Evolutionary conservation across 768 basidiomycete genomes (phyloP).

Genomic region (Mycena belliarum): DNA sequence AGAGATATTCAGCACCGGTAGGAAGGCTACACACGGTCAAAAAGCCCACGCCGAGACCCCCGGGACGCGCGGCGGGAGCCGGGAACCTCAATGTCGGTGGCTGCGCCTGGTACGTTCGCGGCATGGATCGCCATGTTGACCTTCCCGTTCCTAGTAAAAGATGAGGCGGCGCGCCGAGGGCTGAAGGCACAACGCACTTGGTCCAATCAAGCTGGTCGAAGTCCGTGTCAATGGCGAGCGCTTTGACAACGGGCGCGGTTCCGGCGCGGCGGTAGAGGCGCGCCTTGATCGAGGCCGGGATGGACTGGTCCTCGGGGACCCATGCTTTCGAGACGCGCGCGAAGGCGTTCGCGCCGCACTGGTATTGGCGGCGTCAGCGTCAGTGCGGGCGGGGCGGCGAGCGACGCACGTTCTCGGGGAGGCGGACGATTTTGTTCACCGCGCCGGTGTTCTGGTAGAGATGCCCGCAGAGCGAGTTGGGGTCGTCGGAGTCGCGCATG

Average conservation of each 20-base stretch:
- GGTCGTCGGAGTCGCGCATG: slow-evolving; percentile 20
- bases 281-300: slow-evolving; percentile 1
- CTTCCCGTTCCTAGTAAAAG: not conserved
- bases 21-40: no score
- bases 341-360: slow-evolving; percentile 16
- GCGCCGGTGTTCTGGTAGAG: slow-evolving; percentile 31
- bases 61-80: not conserved
- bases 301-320: slow-evolving; percentile 12
- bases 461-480: slow-evolving; percentile 28
- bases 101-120: not conserved
- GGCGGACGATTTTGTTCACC: slow-evolving; percentile 34
- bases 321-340: slow-evolving; percentile 14
- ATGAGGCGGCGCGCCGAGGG: no score
- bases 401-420: slow-evolving; percentile 33
- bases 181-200: slow-evolving; percentile 8
- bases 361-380: not conserved
- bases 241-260: slow-evolving; percentile 3
- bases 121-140: slow-evolving; percentile 4
- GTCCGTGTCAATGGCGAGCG: slow-evolving; percentile 11
- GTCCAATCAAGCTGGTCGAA: slow-evolving; percentile 7
- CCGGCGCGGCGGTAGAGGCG: slow-evolving; percentile 5
- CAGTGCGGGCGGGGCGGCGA: not conserved
- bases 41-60: no score
- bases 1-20: no score
- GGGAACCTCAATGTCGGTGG: not conserved